Base-by-base conservation (phyloP, 2,329 filamentous ascomycete genomes). In the Elsinoe arachidis region DNA sequence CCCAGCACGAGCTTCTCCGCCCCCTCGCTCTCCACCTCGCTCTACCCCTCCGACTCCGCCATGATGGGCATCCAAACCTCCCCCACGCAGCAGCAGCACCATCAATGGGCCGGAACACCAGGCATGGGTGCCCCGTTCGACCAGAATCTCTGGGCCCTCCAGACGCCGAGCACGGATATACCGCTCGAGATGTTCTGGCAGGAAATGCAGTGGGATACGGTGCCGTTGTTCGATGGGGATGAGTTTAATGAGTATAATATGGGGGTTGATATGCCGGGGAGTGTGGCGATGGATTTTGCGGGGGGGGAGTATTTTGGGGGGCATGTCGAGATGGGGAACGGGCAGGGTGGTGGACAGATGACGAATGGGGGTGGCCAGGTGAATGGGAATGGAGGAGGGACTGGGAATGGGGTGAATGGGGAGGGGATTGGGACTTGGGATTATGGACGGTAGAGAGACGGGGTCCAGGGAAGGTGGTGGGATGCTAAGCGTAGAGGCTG, bases 141-240 rank as follows among this genome's bases (percentile, higher is more conserved):
- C 34, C 49, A 53, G 49, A 53, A 53, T 12, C 19, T 53, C 17
- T 53, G 49, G 49, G 33, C 49, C 2, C 33, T 39, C 17, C 33
- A 37, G 49, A 53, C 49, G 11, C 49, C 49, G 33, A 15, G 30
- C n/a, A 39, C 49, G 33, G 49, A 53, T 11, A 53, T 53, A 6
- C 49, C 49, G 34, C 17, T 53, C n/a, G 49, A 53, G 34, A 53
- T 53, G 34, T 64, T 61, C 44, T 64, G 63, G 63, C 59, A 64
- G 35, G 62, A 62, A 11, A 63, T 64, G 63, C 62, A 63, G 61
- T 63, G 63, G 62, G 62, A 64, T 38, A 59, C 62, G 2, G 60
- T 44, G 55, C 61, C 49, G 12, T 12, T 38, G 33, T 53, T 53
- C 17, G 49, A 53, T 15, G 49, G 49, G 19, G 49, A 53, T 17